These are phyloP conservation scores for Pyrus pyrifolia DNA, from an alignment of 306 rosid species.

Conservation along the genomic window DNA sequence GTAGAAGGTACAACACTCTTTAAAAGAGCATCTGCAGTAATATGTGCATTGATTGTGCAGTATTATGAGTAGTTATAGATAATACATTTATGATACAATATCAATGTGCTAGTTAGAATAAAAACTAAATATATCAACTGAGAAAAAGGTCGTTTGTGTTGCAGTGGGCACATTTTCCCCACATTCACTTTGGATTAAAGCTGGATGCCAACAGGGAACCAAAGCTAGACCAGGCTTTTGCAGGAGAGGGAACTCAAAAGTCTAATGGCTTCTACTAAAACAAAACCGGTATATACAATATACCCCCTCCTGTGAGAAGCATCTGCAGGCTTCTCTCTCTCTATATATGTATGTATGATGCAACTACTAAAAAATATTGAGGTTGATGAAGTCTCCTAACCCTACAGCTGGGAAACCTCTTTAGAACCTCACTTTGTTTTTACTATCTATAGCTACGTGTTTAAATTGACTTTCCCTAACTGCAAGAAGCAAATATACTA, in stretches of 20 bases:
- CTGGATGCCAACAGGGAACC: slow-evolving; percentile 67
- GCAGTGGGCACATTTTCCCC: slow-evolving; percentile 99
- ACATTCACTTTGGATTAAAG: slow-evolving; percentile 87
- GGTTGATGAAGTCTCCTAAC: slow-evolving; percentile 37
- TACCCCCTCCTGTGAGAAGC: background rate
- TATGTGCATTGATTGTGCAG: background rate
- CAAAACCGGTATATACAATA: too few relatives aligned
- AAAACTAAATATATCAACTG: background rate
- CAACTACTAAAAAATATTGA: slow-evolving; percentile 16
- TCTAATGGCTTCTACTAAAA: slow-evolving; percentile 52
- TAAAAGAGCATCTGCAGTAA: background rate
- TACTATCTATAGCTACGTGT: slow-evolving; percentile 20
- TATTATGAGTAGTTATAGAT: background rate
- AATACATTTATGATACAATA: background rate
- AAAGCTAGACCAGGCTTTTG: slow-evolving; percentile 45
- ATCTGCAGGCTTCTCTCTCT: background rate
- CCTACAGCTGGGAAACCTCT: slow-evolving; percentile 19
- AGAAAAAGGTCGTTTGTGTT: background rate
- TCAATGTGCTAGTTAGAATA: background rate
- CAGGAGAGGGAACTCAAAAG: slow-evolving; percentile 50
- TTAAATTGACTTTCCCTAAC: background rate
- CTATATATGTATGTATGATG: background rate
- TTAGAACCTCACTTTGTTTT: slow-evolving; percentile 28
- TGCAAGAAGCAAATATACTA: slow-evolving; percentile 22
- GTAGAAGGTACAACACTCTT: background rate